Conservation (phyloP, 2,329 filamentous ascomycete genomes). For the Aspergillus clavatus region DNA sequence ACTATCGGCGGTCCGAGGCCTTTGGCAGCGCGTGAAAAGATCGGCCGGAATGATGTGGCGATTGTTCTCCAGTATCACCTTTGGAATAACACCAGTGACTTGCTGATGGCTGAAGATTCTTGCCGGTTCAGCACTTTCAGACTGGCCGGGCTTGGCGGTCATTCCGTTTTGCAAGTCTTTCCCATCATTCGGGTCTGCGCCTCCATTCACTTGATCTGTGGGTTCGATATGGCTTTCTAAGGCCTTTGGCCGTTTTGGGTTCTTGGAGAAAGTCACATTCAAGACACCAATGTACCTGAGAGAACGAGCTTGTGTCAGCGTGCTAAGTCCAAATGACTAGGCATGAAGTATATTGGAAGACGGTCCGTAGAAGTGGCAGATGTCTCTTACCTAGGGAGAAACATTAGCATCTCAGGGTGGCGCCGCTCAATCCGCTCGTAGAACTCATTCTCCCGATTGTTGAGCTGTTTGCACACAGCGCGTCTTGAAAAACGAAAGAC, state of each 20-base stretch:
- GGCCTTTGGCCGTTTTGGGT: constrained; percentile 57
- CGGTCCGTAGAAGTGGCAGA: no score
- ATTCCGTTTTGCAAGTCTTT: constrained; percentile 12
- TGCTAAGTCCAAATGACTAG: no score
- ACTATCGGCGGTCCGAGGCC: constrained; percentile 34
- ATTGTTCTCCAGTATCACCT: constrained; percentile 91
- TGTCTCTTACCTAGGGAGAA: constrained; percentile 73
- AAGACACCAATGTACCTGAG: constrained; percentile 90
- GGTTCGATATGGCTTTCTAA: constrained; percentile 25
- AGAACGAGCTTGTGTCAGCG: constrained; percentile 8
- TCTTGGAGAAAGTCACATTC: constrained; percentile 91
- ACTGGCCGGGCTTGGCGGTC: constrained; percentile 10
- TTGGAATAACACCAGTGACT: constrained; percentile 68
- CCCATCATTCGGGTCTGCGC: constrained; percentile 3
- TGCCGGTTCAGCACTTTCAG: constrained; percentile 32
- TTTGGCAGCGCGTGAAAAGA: constrained; percentile 62
- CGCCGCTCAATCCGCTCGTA: constrained; percentile 92
- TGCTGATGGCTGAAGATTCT: constrained; percentile 71
- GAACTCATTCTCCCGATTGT: constrained; percentile 97
- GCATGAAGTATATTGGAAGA: no score
- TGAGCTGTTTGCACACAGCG: constrained; percentile 96
- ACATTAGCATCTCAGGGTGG: constrained; percentile 83
- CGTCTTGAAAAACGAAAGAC: constrained; percentile 92
- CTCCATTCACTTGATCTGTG: constrained; percentile 10
- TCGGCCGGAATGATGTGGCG: constrained; percentile 85